Conservation (phyloP, 345 rosid species). For the Draba incana region DNA sequence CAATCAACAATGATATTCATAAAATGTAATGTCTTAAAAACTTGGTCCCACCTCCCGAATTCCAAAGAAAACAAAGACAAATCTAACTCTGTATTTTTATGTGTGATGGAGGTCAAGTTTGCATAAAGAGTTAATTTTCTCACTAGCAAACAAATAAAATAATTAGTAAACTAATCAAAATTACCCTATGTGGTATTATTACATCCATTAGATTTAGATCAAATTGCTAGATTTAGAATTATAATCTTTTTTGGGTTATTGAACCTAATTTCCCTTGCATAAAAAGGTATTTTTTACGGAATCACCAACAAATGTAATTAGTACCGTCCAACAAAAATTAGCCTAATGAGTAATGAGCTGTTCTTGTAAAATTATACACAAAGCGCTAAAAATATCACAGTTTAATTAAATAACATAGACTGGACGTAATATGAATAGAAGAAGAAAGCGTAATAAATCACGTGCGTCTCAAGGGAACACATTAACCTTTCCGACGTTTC, state of each 20-base stretch:
- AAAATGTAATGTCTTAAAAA: background rate
- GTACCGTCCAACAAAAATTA: background rate
- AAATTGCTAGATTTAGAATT: no score
- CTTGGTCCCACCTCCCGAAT: slow-evolving; percentile 17
- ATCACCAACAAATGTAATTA: background rate
- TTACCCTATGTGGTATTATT: no score
- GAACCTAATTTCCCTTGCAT: no score
- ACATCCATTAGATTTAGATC: no score
- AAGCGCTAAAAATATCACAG: background rate
- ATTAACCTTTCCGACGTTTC: slow-evolving; percentile 31
- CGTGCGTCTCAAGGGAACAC: slow-evolving; percentile 38
- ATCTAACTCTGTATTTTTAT: background rate
- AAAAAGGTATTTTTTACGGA: background rate
- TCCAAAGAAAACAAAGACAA: slow-evolving; percentile 23
- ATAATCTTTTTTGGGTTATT: no score
- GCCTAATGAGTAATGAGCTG: slow-evolving; percentile 1
- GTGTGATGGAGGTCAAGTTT: slow-evolving; percentile 5
- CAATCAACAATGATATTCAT: background rate
- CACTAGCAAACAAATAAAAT: no score
- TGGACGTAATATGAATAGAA: slow-evolving; percentile 17
- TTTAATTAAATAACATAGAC: background rate
- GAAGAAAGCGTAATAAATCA: background rate
- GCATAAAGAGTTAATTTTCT: background rate
- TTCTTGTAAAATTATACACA: slow-evolving; percentile 21
- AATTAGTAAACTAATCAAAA: no score